A percentile compares a stretch with the other conserved stretches of the same genome.
These are phyloP conservation scores for Macrocybe gigantea DNA, from an alignment of 768 basidiomycete genomes.

Conservation along the genomic window DNA sequence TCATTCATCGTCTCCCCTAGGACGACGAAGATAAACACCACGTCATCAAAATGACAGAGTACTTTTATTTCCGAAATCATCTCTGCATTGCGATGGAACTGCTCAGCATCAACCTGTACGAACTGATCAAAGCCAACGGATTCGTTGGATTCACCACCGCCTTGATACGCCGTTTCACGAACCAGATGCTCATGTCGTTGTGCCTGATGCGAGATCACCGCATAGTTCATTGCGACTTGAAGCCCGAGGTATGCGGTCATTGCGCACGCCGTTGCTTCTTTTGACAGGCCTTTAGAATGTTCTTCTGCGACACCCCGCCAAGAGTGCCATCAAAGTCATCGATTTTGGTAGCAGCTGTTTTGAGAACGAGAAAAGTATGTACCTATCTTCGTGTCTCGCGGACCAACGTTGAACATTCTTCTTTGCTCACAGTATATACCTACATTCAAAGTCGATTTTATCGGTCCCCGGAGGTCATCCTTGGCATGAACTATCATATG, in stretches of 20 bases:
- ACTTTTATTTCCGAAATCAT: constrained; percentile 97
- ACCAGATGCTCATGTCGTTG: constrained; percentile 89
- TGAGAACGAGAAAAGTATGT: constrained; percentile 95
- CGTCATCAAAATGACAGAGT: constrained; percentile 97
- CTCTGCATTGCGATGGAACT: constrained; percentile 98
- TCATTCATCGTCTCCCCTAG: constrained; percentile 32
- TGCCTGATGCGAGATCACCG: constrained; percentile 94
- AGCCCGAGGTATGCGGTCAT: constrained; percentile 75
- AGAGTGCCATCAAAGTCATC: constrained; percentile 96
- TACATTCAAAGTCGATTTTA: constrained; percentile 99
- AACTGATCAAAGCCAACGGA: constrained; percentile 97
- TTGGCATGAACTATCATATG: constrained; percentile 99
- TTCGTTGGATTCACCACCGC: constrained; percentile 97
- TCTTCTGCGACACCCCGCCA: constrained; percentile 87
- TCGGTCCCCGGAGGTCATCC: constrained; percentile 98
- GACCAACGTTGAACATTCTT: neutral
- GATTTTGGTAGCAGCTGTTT: constrained; percentile 99
- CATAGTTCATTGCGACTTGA: constrained; percentile 97
- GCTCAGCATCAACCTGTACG: constrained; percentile 97
- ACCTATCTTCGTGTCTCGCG: neutral
- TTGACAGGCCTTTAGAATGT: constrained; percentile 63
- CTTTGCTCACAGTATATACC: constrained; percentile 72
- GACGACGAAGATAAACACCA: constrained; percentile 96
- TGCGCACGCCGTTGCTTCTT: neutral
- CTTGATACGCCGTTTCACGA: constrained; percentile 93